phyloP scores from a whole-genome alignment of 768 basidiomycete species.

The Amanita rimosa region DNA sequence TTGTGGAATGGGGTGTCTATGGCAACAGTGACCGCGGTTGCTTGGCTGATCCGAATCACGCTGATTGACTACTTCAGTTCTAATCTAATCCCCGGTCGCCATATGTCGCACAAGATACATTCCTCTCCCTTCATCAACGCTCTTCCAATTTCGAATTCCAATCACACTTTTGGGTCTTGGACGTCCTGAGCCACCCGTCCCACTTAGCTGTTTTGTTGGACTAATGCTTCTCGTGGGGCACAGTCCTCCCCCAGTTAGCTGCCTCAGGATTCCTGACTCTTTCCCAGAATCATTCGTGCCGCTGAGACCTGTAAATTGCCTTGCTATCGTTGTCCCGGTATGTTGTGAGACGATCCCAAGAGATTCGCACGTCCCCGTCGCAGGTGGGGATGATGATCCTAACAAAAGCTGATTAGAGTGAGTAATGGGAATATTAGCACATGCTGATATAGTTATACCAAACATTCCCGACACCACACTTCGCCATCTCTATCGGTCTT shows the following conservation, averaged over 20 bases:
- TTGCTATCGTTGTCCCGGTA: constrained; percentile 64
- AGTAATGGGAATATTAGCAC: neutral
- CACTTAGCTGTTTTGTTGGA: constrained; percentile 57
- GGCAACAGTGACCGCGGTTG: neutral
- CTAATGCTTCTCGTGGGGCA: constrained; percentile 66
- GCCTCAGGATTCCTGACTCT: constrained; percentile 26
- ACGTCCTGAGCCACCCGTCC: constrained; percentile 6
- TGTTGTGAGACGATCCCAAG: constrained; percentile 38
- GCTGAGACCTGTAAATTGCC: constrained; percentile 62
- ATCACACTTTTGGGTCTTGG: constrained; percentile 73
- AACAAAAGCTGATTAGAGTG: neutral
- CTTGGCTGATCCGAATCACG: neutral
- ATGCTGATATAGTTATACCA: constrained; percentile 34
- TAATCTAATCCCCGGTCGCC: no score
- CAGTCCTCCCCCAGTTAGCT: constrained; percentile 57
- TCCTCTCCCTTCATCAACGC: constrained; percentile 58
- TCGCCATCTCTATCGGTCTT: constrained; percentile 58
- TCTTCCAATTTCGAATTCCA: constrained; percentile 52
- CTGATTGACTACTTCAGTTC: neutral
- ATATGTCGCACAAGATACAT: constrained; percentile 73
- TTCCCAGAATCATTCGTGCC: constrained; percentile 24
- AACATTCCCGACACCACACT: constrained; percentile 80
- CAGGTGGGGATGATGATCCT: constrained; percentile 13
- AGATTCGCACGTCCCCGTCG: constrained; percentile 10
- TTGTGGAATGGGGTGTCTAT: neutral